Evolutionary conservation across 2,329 filamentous ascomycete genomes (phyloP).

Genomic region (Penicillium sp.): DNA sequence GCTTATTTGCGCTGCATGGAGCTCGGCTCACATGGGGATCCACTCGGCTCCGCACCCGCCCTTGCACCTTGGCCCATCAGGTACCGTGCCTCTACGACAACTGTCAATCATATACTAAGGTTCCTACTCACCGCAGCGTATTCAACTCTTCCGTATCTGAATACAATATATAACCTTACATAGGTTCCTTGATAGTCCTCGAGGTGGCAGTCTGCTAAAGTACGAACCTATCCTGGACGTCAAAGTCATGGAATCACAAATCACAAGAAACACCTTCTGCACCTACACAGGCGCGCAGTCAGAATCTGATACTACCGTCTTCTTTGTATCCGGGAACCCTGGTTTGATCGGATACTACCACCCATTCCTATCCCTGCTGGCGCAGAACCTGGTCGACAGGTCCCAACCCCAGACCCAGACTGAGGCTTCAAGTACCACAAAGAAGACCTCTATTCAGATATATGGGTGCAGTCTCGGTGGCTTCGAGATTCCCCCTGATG

Average conservation of each 20-base stretch:
- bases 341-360: slow-evolving; percentile 52
- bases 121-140: not conserved
- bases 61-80: not conserved
- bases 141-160: not conserved
- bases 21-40: slow-evolving; percentile 13
- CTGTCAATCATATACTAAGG: not conserved
- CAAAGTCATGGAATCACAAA: slow-evolving; percentile 21
- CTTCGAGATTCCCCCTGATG: slow-evolving; percentile 29
- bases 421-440: not conserved
- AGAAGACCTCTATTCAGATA: slow-evolving; percentile 25
- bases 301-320: slow-evolving; percentile 31
- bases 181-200: not conserved
- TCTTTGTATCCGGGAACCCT: slow-evolving; percentile 53
- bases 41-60: slow-evolving; percentile 11
- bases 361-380: slow-evolving; percentile 42
- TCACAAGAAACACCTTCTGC: slow-evolving; percentile 34
- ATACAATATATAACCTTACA: not conserved
- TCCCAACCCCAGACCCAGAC: not conserved
- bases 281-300: slow-evolving; percentile 19
- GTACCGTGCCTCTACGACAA: not conserved
- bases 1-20: not conserved
- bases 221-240: not conserved
- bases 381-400: slow-evolving; percentile 19
- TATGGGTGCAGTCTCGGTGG: slow-evolving; percentile 38
- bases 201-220: not conserved